phyloP scores from a whole-genome alignment of 805 yeast genomes.

The Barnettozyma sp. region DNA sequence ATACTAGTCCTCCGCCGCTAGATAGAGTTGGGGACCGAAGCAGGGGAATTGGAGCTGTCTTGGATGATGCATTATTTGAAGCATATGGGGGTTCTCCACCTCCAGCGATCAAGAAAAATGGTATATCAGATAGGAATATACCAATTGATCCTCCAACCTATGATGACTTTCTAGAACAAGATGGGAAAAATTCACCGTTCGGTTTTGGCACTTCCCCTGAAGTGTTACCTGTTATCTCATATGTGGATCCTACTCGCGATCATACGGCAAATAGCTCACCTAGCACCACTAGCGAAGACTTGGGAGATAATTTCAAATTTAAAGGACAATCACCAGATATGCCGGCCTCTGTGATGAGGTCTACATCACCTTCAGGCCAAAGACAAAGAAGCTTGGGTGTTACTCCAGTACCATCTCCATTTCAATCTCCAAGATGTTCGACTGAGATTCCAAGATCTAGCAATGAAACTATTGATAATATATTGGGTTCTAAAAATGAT shows the following conservation, averaged over 20 bases:
- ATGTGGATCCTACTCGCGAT: neutral
- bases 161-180: conserved; percentile 22
- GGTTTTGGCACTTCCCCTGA: neutral
- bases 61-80: conserved; percentile 1
- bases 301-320: conserved; percentile 27
- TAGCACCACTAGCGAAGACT: conserved; percentile 27
- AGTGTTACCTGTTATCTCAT: conserved; percentile 3
- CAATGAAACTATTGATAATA: conserved; percentile 11
- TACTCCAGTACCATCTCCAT: conserved; percentile 15
- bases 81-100: conserved; percentile 10
- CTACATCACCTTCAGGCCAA: conserved; percentile 26
- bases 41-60: conserved; percentile 4
- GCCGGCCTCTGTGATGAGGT: conserved; percentile 29
- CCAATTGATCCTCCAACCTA: conserved; percentile 33
- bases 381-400: conserved; percentile 16
- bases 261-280: conserved; percentile 10
- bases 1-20: conserved; percentile 31
- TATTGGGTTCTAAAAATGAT: too few relatives aligned
- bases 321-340: conserved; percentile 28
- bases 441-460: conserved; percentile 7
- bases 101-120: conserved; percentile 3
- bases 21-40: conserved; percentile 6
- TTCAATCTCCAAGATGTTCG: conserved; percentile 17
- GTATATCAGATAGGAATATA: conserved; percentile 6
- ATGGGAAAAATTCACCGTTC: conserved; percentile 10